Evolutionary conservation across 2,329 filamentous ascomycete species (phyloP).

Genomic region (Talaromyces verruculosus): DNA sequence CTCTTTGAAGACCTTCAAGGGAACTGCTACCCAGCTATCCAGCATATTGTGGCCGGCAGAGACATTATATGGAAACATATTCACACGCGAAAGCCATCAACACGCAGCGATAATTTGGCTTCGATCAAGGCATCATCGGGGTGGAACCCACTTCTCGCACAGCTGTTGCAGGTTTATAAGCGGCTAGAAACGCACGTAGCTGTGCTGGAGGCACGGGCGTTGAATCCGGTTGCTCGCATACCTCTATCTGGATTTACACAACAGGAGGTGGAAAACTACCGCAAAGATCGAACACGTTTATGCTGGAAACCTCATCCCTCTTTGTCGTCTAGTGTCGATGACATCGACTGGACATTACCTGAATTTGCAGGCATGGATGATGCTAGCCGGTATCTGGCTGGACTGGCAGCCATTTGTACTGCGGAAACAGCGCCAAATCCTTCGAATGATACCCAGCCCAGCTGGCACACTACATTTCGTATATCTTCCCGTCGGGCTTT

Average conservation of each 20-base stretch:
- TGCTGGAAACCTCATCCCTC: background rate
- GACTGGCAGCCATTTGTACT: conserved; percentile 6
- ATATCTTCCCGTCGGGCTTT: conserved; percentile 1
- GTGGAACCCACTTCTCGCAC: conserved; percentile 11
- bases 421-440: background rate
- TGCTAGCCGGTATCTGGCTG: conserved; percentile 1
- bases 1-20: conserved; percentile 19
- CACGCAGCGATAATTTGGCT: conserved; percentile 1
- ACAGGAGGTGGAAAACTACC: background rate
- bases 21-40: conserved; percentile 14
- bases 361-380: conserved; percentile 13
- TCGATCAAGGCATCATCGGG: conserved; percentile 4
- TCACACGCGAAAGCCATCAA: background rate
- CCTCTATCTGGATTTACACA: conserved; percentile 11
- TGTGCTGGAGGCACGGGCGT: conserved; percentile 7
- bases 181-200: conserved; percentile 13
- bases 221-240: conserved; percentile 10
- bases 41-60: conserved; percentile 13
- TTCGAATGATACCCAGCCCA: background rate
- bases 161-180: conserved; percentile 13
- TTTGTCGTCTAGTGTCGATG: background rate
- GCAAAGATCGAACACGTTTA: background rate
- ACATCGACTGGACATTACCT: background rate
- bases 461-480: conserved; percentile 13
- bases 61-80: conserved; percentile 10